Conservation (phyloP, 352 stramenopile genomes). For the Plasmopara viticola region DNA sequence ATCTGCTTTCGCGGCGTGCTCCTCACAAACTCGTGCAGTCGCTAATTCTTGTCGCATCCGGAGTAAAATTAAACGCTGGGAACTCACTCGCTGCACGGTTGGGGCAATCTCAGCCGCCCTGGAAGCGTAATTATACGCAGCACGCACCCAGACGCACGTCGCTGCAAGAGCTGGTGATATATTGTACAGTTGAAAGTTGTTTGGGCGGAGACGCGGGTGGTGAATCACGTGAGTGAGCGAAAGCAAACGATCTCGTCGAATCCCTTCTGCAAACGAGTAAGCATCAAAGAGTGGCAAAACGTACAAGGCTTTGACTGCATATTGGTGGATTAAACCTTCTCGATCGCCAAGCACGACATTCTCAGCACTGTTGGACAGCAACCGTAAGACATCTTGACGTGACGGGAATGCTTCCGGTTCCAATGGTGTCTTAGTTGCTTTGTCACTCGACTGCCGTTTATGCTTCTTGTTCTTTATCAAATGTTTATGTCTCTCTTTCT, state of each 20-base stretch:
- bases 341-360: conserved; percentile 76
- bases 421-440: conserved; percentile 10
- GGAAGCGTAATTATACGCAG: conserved; percentile 63
- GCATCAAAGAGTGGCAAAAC: conserved; percentile 72
- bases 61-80: conserved; percentile 52
- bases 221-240: conserved; percentile 65
- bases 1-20: conserved; percentile 10
- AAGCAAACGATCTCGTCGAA: conserved; percentile 50
- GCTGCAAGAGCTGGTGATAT: conserved; percentile 58
- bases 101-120: conserved; percentile 62
- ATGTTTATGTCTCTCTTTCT: conserved; percentile 15
- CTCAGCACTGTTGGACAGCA: conserved; percentile 73
- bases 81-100: conserved; percentile 45
- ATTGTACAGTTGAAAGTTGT: conserved; percentile 54
- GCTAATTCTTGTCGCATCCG: conserved; percentile 33
- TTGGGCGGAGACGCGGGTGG: conserved; percentile 55
- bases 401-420: conserved; percentile 34
- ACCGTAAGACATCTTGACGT: conserved; percentile 50
- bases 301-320: conserved; percentile 74
- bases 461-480: conserved; percentile 20
- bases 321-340: conserved; percentile 73
- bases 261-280: conserved; percentile 71
- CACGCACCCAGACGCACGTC: conserved; percentile 64
- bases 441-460: conserved; percentile 17
- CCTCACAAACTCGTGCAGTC: conserved; percentile 7